phyloP scores from a whole-genome alignment of 208 protist genomes.

The Acanthamoeba sp. region DNA sequence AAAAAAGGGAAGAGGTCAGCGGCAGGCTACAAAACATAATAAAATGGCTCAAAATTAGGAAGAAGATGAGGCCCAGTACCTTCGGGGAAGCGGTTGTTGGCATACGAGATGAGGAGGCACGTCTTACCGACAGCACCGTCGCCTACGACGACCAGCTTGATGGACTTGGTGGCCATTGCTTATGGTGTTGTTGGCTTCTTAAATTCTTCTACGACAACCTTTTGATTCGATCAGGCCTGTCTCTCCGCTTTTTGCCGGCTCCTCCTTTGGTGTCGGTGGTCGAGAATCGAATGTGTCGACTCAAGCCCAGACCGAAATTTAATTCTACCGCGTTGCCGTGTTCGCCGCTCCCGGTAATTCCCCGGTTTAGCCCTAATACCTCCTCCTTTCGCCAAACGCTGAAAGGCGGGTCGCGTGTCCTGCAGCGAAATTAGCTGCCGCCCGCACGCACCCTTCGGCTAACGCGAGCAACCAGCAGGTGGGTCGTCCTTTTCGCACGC shows the following conservation, averaged over 20 bases:
- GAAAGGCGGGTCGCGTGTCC: background rate
- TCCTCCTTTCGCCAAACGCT: background rate
- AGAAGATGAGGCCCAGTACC: constrained; percentile 13
- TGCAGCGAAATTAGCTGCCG: background rate
- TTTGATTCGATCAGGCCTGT: background rate
- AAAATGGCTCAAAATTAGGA: background rate
- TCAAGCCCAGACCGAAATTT: background rate
- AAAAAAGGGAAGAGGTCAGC: background rate
- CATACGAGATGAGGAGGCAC: constrained; percentile 91
- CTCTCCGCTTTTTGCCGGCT: background rate
- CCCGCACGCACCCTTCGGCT: too few relatives aligned
- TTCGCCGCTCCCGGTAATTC: background rate
- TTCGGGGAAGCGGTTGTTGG: constrained; percentile 90
- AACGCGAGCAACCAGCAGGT: too few relatives aligned
- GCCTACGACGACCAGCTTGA: constrained; percentile 92
- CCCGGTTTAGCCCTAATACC: background rate
- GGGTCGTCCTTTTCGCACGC: too few relatives aligned
- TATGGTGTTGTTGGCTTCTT: background rate
- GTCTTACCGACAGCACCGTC: constrained; percentile 93
- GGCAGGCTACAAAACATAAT: too few relatives aligned
- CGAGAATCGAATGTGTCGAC: background rate
- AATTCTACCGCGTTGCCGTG: background rate
- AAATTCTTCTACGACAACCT: background rate
- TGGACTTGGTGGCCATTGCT: constrained; percentile 62
- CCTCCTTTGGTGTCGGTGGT: background rate